Conservation (phyloP, 306 rosid genomes). For the Malus sieversii region DNA sequence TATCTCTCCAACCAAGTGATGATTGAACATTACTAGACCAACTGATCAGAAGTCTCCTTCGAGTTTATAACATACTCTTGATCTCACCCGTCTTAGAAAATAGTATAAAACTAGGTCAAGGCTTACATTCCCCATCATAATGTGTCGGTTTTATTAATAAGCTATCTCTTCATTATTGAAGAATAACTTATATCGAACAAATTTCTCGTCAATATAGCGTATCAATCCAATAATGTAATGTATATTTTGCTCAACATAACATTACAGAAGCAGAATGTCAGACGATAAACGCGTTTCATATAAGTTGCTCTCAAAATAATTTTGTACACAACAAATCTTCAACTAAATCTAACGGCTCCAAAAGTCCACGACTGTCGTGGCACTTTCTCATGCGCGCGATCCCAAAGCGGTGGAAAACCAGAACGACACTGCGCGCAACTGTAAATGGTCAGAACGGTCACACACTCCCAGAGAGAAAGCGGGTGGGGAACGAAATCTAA, state of each 20-base stretch:
- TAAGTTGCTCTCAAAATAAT: too few relatives aligned
- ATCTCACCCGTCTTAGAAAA: too few relatives aligned
- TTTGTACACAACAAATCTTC: background rate
- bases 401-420: background rate
- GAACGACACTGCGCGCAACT: background rate
- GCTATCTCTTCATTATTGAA: background rate
- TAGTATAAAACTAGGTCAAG: background rate
- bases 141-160: background rate
- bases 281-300: rapidly evolving
- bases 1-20: too few relatives aligned
- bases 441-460: background rate
- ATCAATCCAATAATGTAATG: too few relatives aligned
- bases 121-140: background rate
- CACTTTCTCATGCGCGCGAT: background rate
- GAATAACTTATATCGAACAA: too few relatives aligned
- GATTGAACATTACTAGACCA: too few relatives aligned
- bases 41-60: too few relatives aligned
- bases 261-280: background rate
- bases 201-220: rapidly evolving
- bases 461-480: background rate
- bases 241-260: too few relatives aligned
- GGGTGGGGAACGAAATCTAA: background rate
- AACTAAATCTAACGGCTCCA: background rate
- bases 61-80: too few relatives aligned
- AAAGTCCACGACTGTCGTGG: background rate